phyloP scores from a whole-genome alignment of 2,329 filamentous ascomycete species.

The Coniochaeta sp. region DNA sequence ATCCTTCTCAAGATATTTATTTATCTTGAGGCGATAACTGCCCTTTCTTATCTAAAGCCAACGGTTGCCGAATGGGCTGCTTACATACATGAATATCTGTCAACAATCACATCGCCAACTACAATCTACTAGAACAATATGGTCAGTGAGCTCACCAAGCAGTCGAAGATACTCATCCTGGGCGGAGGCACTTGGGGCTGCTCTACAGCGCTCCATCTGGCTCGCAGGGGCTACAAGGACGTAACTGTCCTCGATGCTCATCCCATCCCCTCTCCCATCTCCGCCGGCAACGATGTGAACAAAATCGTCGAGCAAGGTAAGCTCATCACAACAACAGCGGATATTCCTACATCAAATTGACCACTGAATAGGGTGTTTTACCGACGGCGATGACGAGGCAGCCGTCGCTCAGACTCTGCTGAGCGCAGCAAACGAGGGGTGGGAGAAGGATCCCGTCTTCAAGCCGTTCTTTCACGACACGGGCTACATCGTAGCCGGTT shows the following conservation, averaged over 20 bases:
- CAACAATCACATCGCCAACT: not conserved
- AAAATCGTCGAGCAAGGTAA: slow-evolving; percentile 1
- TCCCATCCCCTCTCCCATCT: slow-evolving; percentile 9
- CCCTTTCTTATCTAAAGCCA: no score
- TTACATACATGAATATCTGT: no score
- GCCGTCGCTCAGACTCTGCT: slow-evolving; percentile 19
- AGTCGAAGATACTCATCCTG: slow-evolving; percentile 11
- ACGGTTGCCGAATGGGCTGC: no score
- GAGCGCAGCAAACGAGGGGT: slow-evolving; percentile 29
- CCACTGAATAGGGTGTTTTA: slow-evolving; percentile 8
- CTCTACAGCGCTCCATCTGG: slow-evolving; percentile 15
- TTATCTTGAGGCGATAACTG: no score
- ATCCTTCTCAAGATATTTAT: no score
- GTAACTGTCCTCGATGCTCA: slow-evolving; percentile 17
- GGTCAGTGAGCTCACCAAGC: not conserved
- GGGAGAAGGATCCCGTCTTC: slow-evolving; percentile 34
- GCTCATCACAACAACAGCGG: not conserved
- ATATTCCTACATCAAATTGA: not conserved
- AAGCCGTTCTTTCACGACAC: slow-evolving; percentile 35
- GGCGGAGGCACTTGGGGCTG: slow-evolving; percentile 18
- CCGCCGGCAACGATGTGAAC: slow-evolving; percentile 1
- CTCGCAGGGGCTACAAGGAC: slow-evolving; percentile 15
- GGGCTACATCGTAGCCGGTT: slow-evolving; percentile 29
- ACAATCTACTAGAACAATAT: not conserved
- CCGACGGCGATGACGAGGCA: slow-evolving; percentile 21